Base-by-base conservation (phyloP, 805 yeast genomes). In the Ogataea methanolica region DNA sequence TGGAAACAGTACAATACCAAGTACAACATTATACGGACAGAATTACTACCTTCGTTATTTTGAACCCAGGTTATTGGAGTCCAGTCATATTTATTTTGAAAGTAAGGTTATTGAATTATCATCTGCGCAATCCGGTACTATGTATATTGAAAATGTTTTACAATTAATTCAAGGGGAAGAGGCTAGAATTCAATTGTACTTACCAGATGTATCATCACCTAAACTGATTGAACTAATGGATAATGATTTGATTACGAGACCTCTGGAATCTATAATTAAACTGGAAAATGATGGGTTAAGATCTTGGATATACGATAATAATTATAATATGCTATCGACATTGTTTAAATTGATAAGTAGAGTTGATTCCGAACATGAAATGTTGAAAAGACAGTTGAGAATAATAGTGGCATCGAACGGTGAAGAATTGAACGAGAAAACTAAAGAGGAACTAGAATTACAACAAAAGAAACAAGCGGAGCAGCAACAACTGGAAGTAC, bases 151-250 rank as follows among this genome's bases (percentile, higher is more conserved):
- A 8, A 76, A 72, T 40, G 72, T 80, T 5, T 65, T 73, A 39
- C 74, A 73, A 26, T 71, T 88, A 49, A 72, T 87, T 5, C 67
- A 69, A 22, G 85, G 79, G 36, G 97, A 90, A 63, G 80, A 78
- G 50, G 66, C 71, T 9, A 72, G 88, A 48, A 71, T 78, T 19
- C 70, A 68, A 31, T 62, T 79, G 35, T 81, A 78, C 60, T 57
- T 83, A 14, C 82, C 91, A 0, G 68, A 67, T 8, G 60, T 71
- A 3, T 78, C 90, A 0, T 65, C 68, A 38, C 79, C 82, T 1
- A 81, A 79, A 56, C 60, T 85, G 21, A 64, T 74, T 4, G 74
- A 73, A 38, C 64, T 83, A 36, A 75, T 87, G 71, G 80, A 83
- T 54, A 76, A 75, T 43, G 77, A 78, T 26, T 66, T 87, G 35